Percentiles rank a stretch among this genome's conserved stretches.
phyloP scores from a whole-genome alignment of 2,329 filamentous ascomycete genomes.

The Cordyceps javanica region DNA sequence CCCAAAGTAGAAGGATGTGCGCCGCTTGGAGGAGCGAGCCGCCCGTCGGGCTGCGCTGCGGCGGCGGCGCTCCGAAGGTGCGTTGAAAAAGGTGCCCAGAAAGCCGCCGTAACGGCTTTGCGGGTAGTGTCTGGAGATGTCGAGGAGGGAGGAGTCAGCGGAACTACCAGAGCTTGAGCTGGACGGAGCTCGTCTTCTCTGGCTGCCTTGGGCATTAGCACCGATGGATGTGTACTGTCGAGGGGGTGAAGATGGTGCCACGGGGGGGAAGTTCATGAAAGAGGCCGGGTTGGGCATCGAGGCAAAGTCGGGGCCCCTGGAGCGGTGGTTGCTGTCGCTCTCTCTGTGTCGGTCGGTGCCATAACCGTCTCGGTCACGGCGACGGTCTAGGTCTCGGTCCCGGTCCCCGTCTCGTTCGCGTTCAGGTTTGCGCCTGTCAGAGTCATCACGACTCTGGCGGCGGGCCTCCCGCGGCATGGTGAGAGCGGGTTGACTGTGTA shows the following conservation, averaged over 20 bases:
- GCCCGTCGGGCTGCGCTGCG: constrained; percentile 21
- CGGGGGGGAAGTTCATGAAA: constrained; percentile 1
- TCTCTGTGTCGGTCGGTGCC: neutral
- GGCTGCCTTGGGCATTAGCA: neutral
- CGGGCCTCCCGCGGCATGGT: constrained; percentile 50
- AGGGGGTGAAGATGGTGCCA: constrained; percentile 1
- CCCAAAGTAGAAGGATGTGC: constrained; percentile 40
- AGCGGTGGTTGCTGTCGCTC: constrained; percentile 1
- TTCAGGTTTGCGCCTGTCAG: constrained; percentile 41
- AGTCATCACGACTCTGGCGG: constrained; percentile 50
- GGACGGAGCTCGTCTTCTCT: constrained; percentile 12
- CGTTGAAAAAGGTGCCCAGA: constrained; percentile 57
- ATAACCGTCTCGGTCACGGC: neutral
- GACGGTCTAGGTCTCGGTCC: constrained; percentile 7
- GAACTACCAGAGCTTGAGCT: constrained; percentile 35
- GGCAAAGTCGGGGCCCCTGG: neutral
- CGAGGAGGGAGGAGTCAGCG: constrained; percentile 54
- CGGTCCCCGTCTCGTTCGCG: constrained; percentile 21
- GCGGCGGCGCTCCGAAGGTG: constrained; percentile 50
- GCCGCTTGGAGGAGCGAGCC: constrained; percentile 7
- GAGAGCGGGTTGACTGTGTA: neutral
- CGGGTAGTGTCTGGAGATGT: constrained; percentile 54
- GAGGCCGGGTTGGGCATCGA: constrained; percentile 12
- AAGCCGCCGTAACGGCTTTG: constrained; percentile 46
- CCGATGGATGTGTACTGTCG: neutral